Conservation (phyloP, 768 basidiomycete species). For the Phlegmacium glaucopus region DNA sequence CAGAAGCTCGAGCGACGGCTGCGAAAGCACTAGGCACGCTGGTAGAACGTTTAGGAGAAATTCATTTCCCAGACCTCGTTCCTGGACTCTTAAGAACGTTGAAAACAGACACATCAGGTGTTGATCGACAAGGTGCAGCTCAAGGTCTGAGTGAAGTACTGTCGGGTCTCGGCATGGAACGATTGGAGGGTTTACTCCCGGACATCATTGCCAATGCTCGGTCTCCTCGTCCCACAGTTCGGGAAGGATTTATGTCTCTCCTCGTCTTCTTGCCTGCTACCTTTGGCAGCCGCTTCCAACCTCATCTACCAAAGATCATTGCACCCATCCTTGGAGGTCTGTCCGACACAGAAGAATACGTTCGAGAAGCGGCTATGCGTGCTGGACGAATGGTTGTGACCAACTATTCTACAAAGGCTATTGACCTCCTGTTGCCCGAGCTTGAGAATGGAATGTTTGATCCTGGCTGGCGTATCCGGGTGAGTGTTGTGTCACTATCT, state of each 20-base stretch:
- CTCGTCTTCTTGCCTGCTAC: slow-evolving; percentile 94
- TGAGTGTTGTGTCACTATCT: slow-evolving; percentile 32
- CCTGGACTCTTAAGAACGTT: slow-evolving; percentile 84
- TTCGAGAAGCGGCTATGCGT: slow-evolving; percentile 95
- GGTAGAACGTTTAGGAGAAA: slow-evolving; percentile 94
- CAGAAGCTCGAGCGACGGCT: slow-evolving; percentile 95
- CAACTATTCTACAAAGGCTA: slow-evolving; percentile 89
- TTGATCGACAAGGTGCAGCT: slow-evolving; percentile 96
- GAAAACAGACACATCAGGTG: slow-evolving; percentile 90
- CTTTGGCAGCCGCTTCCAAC: slow-evolving; percentile 94
- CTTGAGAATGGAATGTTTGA: slow-evolving; percentile 96
- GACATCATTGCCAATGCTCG: slow-evolving; percentile 91
- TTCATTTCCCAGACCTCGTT: slow-evolving; percentile 93
- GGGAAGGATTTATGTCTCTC: slow-evolving; percentile 98
- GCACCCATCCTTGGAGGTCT: slow-evolving; percentile 88
- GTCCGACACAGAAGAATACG: slow-evolving; percentile 91
- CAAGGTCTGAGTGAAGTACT: slow-evolving; percentile 96
- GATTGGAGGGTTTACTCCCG: slow-evolving; percentile 89
- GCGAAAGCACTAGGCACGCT: slow-evolving; percentile 95
- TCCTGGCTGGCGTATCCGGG: slow-evolving; percentile 90
- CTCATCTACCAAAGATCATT: slow-evolving; percentile 93
- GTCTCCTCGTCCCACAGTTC: slow-evolving; percentile 84
- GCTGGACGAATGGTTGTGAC: slow-evolving; percentile 98
- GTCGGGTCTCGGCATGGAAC: slow-evolving; percentile 95
- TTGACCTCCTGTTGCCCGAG: slow-evolving; percentile 91